Percentiles rank a stretch among this genome's conserved stretches.
Conservation (phyloP, 2,329 filamentous ascomycete species). For the Xylariaceae sp. region DNA sequence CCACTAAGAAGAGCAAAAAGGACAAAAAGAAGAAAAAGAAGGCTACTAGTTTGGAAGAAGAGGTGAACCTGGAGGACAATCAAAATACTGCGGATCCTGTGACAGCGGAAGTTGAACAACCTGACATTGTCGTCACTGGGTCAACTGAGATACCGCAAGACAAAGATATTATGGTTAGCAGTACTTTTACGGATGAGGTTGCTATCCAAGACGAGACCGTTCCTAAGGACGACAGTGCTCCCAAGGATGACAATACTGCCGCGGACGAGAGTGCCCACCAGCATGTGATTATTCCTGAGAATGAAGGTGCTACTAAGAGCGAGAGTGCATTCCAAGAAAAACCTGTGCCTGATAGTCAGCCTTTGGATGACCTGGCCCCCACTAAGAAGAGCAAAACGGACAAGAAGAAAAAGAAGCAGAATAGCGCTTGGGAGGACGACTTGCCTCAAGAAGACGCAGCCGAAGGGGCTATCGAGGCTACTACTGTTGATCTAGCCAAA, state of each 20-base stretch:
- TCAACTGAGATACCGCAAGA: no score
- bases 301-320: not conserved
- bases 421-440: conserved; percentile 13
- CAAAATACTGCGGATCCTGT: no score
- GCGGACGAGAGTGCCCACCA: no score
- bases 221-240: not conserved
- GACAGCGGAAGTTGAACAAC: no score
- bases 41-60: no score
- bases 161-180: no score
- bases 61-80: no score
- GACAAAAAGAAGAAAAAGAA: no score
- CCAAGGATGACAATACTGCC: not conserved
- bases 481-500: not conserved
- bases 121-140: no score
- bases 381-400: conserved; percentile 43
- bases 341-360: not conserved
- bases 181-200: not conserved
- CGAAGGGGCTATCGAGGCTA: not conserved
- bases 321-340: not conserved
- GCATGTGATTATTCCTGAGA: not conserved
- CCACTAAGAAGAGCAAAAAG: no score
- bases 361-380: conserved; percentile 20
- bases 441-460: not conserved
- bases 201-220: not conserved
- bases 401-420: conserved; percentile 29